A percentile compares a stretch with the other conserved stretches of the same genome.
These are phyloP conservation scores for Clonostachys chloroleuca DNA, from an alignment of 2,329 filamentous ascomycete genomes.

Conservation along the genomic window DNA sequence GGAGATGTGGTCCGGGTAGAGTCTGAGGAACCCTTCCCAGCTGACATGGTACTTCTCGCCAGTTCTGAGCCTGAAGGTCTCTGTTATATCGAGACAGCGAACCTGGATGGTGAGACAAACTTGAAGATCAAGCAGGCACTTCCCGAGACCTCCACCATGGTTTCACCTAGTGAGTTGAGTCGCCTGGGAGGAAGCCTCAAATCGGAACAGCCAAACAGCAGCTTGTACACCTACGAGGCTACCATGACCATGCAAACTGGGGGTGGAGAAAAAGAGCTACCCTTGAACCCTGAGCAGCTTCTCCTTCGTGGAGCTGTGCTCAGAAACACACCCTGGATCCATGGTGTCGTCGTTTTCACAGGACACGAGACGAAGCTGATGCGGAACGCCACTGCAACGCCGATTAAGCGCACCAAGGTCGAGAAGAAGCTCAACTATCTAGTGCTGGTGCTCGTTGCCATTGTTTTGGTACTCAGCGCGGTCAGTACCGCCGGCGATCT, in stretches of 20 bases:
- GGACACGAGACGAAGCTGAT: slow-evolving; percentile 98
- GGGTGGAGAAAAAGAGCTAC: slow-evolving; percentile 87
- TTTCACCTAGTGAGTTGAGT: slow-evolving; percentile 82
- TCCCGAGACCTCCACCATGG: slow-evolving; percentile 83
- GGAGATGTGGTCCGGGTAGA: slow-evolving; percentile 92
- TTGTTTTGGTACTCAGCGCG: slow-evolving; percentile 79
- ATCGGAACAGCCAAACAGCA: slow-evolving; percentile 97
- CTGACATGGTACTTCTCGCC: slow-evolving; percentile 86
- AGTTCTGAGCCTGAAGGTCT: slow-evolving; percentile 96
- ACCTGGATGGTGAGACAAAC: slow-evolving; percentile 96
- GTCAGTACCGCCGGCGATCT: slow-evolving; percentile 91
- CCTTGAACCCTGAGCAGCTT: slow-evolving; percentile 87
- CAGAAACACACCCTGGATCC: slow-evolving; percentile 94
- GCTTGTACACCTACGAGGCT: slow-evolving; percentile 96
- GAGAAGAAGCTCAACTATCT: slow-evolving; percentile 91
- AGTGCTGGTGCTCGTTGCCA: slow-evolving; percentile 82
- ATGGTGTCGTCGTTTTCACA: slow-evolving; percentile 87
- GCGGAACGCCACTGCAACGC: slow-evolving; percentile 94
- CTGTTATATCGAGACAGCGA: slow-evolving; percentile 98
- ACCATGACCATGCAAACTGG: slow-evolving; percentile 88
- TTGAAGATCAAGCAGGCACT: slow-evolving; percentile 98
- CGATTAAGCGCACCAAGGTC: slow-evolving; percentile 96
- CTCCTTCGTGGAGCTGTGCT: slow-evolving; percentile 89
- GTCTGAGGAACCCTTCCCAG: slow-evolving; percentile 91
- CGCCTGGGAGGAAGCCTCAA: slow-evolving; percentile 80